phyloP scores from a whole-genome alignment of 768 basidiomycete species.

The Amanita phalloides region DNA sequence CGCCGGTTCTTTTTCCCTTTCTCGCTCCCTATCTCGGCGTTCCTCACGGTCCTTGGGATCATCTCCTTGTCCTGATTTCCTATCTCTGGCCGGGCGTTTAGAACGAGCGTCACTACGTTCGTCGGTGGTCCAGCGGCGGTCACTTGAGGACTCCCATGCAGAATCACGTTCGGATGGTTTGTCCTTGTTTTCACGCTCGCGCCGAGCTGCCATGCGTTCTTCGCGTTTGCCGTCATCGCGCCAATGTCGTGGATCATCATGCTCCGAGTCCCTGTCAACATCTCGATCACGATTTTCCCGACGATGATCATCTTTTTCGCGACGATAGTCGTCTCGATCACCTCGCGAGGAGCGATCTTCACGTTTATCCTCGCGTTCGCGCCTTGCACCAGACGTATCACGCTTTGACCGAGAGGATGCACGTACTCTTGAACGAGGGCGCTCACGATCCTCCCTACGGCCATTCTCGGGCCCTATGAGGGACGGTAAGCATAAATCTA shows the following conservation, averaged over 20 bases:
- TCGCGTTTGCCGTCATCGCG: constrained; percentile 77
- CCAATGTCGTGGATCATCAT: constrained; percentile 68
- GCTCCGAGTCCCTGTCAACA: constrained; percentile 37
- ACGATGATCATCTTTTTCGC: too few species aligned
- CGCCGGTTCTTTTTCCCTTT: constrained; percentile 70
- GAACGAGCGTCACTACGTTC: constrained; percentile 52
- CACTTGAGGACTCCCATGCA: constrained; percentile 32
- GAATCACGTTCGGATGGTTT: constrained; percentile 35
- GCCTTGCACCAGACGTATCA: constrained; percentile 43
- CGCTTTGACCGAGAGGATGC: constrained; percentile 53
- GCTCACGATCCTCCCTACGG: constrained; percentile 51
- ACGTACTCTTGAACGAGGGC: constrained; percentile 51
- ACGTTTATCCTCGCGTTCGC: constrained; percentile 28
- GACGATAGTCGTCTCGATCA: constrained; percentile 26
- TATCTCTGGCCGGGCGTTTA: constrained; percentile 47
- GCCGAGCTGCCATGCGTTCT: constrained; percentile 56
- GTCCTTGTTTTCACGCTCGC: constrained; percentile 30
- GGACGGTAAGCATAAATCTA: neutral
- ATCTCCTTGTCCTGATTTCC: constrained; percentile 29
- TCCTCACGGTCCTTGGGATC: constrained; percentile 42
- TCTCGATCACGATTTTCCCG: constrained; percentile 20
- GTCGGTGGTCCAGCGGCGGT: constrained; percentile 47
- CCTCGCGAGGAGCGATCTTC: constrained; percentile 19
- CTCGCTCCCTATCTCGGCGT: constrained; percentile 33
- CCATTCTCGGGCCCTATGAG: constrained; percentile 34